These are phyloP conservation scores for Harringtonia aguacate DNA, from an alignment of 2,329 filamentous ascomycete species.

Conservation along the genomic window DNA sequence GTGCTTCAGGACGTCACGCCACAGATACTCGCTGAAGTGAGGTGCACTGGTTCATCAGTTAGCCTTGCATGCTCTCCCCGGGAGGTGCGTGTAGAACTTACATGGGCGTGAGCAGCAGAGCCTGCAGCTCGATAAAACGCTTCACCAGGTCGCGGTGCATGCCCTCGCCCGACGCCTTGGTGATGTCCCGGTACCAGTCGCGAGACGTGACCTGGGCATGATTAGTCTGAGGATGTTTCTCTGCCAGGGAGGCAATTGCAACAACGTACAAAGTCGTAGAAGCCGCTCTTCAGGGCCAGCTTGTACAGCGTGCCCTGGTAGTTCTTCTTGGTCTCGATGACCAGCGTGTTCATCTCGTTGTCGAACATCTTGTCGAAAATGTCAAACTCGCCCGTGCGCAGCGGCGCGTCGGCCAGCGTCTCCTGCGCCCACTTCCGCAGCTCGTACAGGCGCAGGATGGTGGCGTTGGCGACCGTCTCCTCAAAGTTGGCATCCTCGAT, in stretches of 20 bases:
- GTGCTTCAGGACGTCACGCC: slow-evolving; percentile 71
- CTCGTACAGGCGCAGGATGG: slow-evolving; percentile 72
- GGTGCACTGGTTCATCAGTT: slow-evolving; percentile 42
- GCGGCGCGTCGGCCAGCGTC: slow-evolving; percentile 32
- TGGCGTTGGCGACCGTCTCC: slow-evolving; percentile 85
- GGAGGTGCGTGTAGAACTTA: background rate
- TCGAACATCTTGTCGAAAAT: slow-evolving; percentile 80
- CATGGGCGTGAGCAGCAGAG: slow-evolving; percentile 61
- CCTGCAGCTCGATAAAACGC: slow-evolving; percentile 70
- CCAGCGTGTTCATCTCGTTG: slow-evolving; percentile 82
- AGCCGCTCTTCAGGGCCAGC: slow-evolving; percentile 71
- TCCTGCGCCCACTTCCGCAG: slow-evolving; percentile 88
- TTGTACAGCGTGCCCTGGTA: slow-evolving; percentile 77
- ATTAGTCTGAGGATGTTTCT: background rate
- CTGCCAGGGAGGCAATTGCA: slow-evolving; percentile 15
- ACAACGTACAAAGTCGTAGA: slow-evolving; percentile 65
- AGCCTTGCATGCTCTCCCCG: background rate
- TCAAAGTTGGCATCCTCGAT: slow-evolving; percentile 97
- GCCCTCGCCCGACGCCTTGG: slow-evolving; percentile 62
- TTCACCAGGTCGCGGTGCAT: slow-evolving; percentile 77
- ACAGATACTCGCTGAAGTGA: slow-evolving; percentile 92
- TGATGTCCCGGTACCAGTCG: slow-evolving; percentile 82
- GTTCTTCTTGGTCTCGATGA: slow-evolving; percentile 66
- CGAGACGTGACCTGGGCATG: slow-evolving; percentile 26
- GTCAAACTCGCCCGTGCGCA: slow-evolving; percentile 61